Percentiles rank a stretch among this genome's conserved stretches.
phyloP scores from a whole-genome alignment of 1,284 basidiomycete genomes.

The Coniferiporia weirii region DNA sequence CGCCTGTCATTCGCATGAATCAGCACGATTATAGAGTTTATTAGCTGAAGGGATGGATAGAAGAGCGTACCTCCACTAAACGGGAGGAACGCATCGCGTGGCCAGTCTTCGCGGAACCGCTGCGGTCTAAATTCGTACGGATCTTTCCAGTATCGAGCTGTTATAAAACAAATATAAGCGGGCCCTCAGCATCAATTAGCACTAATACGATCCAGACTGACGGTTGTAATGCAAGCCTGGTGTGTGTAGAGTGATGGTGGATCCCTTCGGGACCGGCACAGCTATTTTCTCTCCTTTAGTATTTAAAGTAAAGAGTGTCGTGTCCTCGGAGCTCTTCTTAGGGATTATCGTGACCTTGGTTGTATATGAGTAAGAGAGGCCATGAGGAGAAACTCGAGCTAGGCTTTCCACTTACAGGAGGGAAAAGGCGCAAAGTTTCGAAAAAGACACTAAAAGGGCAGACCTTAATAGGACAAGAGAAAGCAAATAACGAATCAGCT shows the following conservation, averaged over 20 bases:
- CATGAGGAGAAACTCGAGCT: too few relatives aligned
- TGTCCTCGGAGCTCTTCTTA: conserved; percentile 42
- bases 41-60: background rate
- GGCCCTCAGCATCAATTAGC: background rate
- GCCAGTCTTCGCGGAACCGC: conserved; percentile 47
- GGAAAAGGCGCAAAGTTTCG: conserved; percentile 40
- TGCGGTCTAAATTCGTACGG: conserved; percentile 45
- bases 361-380: too few relatives aligned
- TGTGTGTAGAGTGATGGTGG: conserved; percentile 35
- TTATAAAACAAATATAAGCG: background rate
- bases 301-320: conserved; percentile 34
- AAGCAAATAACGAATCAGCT: background rate
- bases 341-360: too few relatives aligned
- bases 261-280: conserved; percentile 42
- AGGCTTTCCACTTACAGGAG: conserved; percentile 27
- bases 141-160: conserved; percentile 50
- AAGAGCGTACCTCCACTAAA: conserved; percentile 42
- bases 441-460: conserved; percentile 30
- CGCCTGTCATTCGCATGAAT: background rate
- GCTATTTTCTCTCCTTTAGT: conserved; percentile 31
- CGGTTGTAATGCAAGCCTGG: conserved; percentile 42
- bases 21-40: background rate
- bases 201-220: conserved; percentile 23
- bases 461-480: background rate
- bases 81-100: conserved; percentile 47